Conservation (phyloP, 2,329 filamentous ascomycete species). For the Neurospora sp. region DNA sequence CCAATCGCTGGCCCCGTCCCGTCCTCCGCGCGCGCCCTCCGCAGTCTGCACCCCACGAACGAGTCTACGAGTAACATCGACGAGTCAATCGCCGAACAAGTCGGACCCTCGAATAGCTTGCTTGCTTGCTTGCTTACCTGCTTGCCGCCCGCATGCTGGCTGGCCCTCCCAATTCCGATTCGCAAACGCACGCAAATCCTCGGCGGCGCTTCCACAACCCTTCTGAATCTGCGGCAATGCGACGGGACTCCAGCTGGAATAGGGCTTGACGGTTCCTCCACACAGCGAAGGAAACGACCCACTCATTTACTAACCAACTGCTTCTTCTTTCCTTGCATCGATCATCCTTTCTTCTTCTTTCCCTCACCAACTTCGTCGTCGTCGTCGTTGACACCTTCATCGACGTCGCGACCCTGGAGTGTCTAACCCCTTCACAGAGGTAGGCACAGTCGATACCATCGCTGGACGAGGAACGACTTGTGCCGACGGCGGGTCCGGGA, state of each 20-base stretch:
- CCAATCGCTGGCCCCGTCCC: neutral
- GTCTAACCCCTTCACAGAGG: slow-evolving; percentile 13
- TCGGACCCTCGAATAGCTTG: neutral
- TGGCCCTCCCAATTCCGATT: neutral
- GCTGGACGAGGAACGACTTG: slow-evolving; percentile 26
- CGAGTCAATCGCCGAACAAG: neutral
- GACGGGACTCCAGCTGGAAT: neutral
- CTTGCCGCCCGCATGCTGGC: neutral
- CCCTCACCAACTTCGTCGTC: neutral
- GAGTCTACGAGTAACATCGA: neutral
- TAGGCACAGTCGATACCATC: slow-evolving; percentile 22
- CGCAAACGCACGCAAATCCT: neutral
- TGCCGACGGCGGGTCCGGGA: slow-evolving; percentile 20
- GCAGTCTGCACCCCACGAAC: neutral
- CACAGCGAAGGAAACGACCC: neutral
- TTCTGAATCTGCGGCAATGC: neutral
- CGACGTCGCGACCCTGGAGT: slow-evolving; percentile 7
- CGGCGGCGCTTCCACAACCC: neutral
- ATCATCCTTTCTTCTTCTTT: neutral
- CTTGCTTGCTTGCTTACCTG: neutral
- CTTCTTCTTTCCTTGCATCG: neutral
- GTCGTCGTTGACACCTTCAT: neutral
- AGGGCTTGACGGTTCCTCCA: neutral
- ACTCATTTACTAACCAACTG: neutral
- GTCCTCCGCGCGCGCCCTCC: neutral